phyloP scores from a whole-genome alignment of 2,329 filamentous ascomycete genomes.

The Trichoderma sp. region DNA sequence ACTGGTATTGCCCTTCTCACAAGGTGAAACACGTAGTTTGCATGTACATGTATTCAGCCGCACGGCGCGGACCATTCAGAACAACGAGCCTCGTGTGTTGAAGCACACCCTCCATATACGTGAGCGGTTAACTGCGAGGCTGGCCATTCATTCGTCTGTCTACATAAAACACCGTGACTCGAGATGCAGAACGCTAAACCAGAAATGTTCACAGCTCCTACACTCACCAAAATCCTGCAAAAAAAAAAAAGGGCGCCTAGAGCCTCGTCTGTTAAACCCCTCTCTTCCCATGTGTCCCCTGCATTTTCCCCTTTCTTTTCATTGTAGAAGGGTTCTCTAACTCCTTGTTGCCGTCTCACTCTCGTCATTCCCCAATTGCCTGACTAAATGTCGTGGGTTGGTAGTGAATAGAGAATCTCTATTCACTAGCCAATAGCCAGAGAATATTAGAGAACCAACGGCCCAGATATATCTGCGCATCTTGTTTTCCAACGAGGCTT shows the following conservation, averaged over 20 bases:
- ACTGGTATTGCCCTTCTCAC: too few species aligned
- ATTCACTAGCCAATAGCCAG: not conserved
- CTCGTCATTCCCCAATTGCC: not conserved
- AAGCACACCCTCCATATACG: not conserved
- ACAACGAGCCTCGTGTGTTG: not conserved
- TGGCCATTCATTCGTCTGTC: not conserved
- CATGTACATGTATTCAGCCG: not conserved
- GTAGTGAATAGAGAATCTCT: not conserved
- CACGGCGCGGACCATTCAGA: not conserved
- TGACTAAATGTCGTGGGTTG: not conserved
- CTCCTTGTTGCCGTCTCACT: not conserved
- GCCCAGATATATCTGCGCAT: not conserved
- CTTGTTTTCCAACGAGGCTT: not conserved
- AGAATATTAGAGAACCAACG: not conserved
- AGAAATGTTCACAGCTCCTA: not conserved
- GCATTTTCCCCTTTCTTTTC: not conserved
- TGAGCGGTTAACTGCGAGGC: not conserved
- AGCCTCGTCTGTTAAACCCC: not conserved
- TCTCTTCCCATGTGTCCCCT: not conserved
- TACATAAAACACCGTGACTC: not conserved
- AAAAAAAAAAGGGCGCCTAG: not conserved
- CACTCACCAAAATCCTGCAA: not conserved
- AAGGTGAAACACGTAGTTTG: too few species aligned
- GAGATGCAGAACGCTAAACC: not conserved
- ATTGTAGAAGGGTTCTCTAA: not conserved